Base-by-base conservation (phyloP, 345 rosid species). In the Ailanthus altissimus region DNA sequence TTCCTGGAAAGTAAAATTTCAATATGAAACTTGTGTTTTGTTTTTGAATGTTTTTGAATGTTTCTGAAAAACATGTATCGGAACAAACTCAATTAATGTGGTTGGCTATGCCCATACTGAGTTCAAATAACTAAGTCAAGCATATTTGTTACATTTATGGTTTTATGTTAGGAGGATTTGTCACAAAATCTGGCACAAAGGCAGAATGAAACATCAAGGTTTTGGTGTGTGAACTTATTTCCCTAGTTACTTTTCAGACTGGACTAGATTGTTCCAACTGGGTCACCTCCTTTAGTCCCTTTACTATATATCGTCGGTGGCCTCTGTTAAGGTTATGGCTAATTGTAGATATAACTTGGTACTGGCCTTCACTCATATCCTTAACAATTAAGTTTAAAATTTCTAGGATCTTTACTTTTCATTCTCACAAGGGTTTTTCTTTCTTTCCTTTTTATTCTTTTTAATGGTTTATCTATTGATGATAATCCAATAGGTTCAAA, bases 21-120 rank as follows among this genome's bases (percentile, higher is more conserved):
- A 18, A 63, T 8, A 40, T 3, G 9, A 63, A 63, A 18, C 23
- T 45, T 66, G 32, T 2, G 43, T 43, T 23, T n/a, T n/a, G n/a
- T n/a, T n/a, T n/a, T n/a, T n/a, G n/a, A n/a, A n/a, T 43, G 50
- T 8, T 66, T 45, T 38, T 21, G 21, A 32, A 6, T 15, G 15
- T 3, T 62, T 38, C 43, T 2, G 10, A 54, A 54, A 5, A 18
- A 1, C 6, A 6, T 36, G 10, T 61, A 3, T 38, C 18, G 68
- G 49, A 38, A 47, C 68, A 36, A 64, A 64, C 68, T 7, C 40
- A 64, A 32, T 26, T 26, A 16, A 69, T 69, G 14, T 67, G 57
- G 40, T 47, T 46, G 36, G 56, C 53, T 25, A 59, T 59, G 38
- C 25, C 15, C 32, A 10, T 59, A 23, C 2, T 6, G 5, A 13